Evolutionary conservation across 2,329 filamentous ascomycete genomes (phyloP), one percentile per base, ranked within the genome.

Genomic region (Apiospora koreana): DNA sequence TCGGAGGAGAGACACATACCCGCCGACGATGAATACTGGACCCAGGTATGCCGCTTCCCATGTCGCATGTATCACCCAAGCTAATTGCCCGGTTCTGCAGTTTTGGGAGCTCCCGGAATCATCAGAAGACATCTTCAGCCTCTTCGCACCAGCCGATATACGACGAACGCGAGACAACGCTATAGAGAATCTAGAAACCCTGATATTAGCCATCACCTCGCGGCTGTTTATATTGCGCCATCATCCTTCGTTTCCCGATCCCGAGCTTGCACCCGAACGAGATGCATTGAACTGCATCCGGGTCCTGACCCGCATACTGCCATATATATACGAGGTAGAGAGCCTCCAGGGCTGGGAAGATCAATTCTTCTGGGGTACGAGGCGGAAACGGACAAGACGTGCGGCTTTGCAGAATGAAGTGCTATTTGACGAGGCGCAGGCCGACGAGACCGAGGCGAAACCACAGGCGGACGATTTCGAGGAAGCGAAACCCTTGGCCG

Each of bases 71-170:
- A 41, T 73, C 48, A 75, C 74, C 65, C 77, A 35, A 38, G 54
- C 69, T 28, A 65, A 58, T 42, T 21, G 3, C 41, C 65, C 65
- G 7, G 21, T 18, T 23, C 43, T 41, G 10, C 28, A 98, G 93
- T 98, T 98, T 84, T 98, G 95, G 95, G 94, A 97, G 81, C 91
- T 99, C 58, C 96, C 96, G 73, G 96, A 98, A 82, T 95, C 94
- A 18, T 91, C 94, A 68, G 96, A 98, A 80, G 96, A 99, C 85
- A 91, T 99, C 78, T 98, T 98, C 85, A 97, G 94, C 79, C 89
- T 98, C 72, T 98, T 98, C 83, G 94, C 95, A 46, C 91, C 94
- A 7, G 90, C 92, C 71, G 93, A 97, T 80, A 95, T 98, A 73
- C 93, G 95, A 72, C 91, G 95, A 75, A 95, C 94, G 64, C 90